A percentile compares a stretch with the other conserved stretches of the same genome.
Conservation (phyloP, 2,329 filamentous ascomycete genomes). For the Xylaria sp. region DNA sequence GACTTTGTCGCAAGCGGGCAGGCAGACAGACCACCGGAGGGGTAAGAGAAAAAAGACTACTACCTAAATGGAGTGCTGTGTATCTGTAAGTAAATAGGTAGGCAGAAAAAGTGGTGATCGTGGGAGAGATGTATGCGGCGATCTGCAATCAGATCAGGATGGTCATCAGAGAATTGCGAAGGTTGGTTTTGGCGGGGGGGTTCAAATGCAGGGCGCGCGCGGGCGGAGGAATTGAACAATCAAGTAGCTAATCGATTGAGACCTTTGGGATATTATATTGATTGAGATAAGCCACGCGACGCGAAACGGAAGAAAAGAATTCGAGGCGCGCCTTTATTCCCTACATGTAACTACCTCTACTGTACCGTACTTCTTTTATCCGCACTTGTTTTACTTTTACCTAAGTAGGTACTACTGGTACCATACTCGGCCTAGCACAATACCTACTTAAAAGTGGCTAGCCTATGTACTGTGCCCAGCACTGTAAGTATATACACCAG, state of each 20-base stretch:
- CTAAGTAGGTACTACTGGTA: constrained; percentile 11
- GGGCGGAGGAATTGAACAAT: constrained; percentile 30
- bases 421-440: not conserved
- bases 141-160: constrained; percentile 13
- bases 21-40: not conserved
- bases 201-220: constrained; percentile 14
- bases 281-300: constrained; percentile 38
- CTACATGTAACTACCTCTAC: not conserved
- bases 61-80: too few species aligned
- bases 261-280: constrained; percentile 18
- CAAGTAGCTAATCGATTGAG: constrained; percentile 30
- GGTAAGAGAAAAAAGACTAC: too few species aligned
- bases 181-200: constrained; percentile 33
- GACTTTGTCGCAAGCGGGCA: constrained; percentile 17
- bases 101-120: not conserved
- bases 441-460: constrained; percentile 2
- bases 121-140: not conserved
- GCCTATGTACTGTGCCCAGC: not conserved
- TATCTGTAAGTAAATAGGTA: not conserved
- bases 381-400: constrained; percentile 7
- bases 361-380: not conserved
- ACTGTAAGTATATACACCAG: not conserved
- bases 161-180: constrained; percentile 2
- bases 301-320: constrained; percentile 36
- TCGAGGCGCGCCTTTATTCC: constrained; percentile 32